Evolutionary conservation across 2,329 filamentous ascomycete genomes (phyloP).

Genomic region (Aspergillus sojae): DNA sequence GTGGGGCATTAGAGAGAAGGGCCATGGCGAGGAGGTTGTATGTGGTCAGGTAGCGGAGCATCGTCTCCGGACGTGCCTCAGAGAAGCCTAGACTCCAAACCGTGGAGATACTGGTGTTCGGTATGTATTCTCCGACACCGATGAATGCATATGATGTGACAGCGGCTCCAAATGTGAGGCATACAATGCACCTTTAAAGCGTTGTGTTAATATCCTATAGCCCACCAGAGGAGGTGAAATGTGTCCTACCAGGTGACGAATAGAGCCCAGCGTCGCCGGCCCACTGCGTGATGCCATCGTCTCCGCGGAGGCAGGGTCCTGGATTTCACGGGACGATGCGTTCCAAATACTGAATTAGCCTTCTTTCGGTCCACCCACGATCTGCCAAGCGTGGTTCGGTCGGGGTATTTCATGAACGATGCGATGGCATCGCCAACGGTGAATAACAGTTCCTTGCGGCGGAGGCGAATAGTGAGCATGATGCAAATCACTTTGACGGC

Average conservation of each 20-base stretch:
- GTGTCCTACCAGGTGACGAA: constrained; percentile 9
- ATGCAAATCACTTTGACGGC: constrained; percentile 27
- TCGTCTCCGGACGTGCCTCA: neutral
- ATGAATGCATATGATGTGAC: neutral
- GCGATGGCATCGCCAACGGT: constrained; percentile 38
- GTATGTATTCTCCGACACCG: neutral
- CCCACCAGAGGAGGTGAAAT: neutral
- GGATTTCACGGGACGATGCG: constrained; percentile 2
- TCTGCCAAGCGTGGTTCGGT: constrained; percentile 23
- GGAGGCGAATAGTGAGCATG: constrained; percentile 11
- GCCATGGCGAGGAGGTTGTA: constrained; percentile 11
- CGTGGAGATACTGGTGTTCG: neutral
- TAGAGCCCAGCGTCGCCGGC: constrained; percentile 5
- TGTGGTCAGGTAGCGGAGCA: neutral
- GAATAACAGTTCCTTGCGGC: constrained; percentile 19
- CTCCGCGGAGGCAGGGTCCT: neutral
- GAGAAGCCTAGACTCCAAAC: constrained; percentile 6
- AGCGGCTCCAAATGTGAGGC: neutral
- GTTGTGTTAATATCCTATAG: neutral
- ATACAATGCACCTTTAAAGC: neutral
- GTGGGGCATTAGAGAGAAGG: constrained; percentile 35
- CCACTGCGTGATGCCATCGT: constrained; percentile 13
- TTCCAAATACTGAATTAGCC: neutral
- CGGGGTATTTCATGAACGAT: constrained; percentile 33
- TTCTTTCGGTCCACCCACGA: neutral